These are phyloP conservation scores for Yamadazyma kitorensis DNA, from an alignment of 805 yeast genomes.

Conservation along the genomic window DNA sequence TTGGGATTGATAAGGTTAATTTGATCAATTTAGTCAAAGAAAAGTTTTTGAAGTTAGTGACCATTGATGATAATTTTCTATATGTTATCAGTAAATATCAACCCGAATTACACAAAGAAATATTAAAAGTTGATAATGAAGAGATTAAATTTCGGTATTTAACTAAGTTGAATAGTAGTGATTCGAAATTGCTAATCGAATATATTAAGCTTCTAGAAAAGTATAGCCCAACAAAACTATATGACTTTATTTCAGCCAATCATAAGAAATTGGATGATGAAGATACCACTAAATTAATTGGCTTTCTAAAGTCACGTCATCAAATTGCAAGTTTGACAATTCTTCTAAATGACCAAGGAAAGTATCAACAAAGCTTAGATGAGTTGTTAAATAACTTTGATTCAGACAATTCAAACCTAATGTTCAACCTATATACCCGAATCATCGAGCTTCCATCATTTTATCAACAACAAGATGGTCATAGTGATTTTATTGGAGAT, in stretches of 20 bases:
- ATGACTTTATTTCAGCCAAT: conserved; percentile 13
- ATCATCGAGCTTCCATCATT: conserved; percentile 1
- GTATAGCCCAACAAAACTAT: conserved; percentile 12
- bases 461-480: not conserved
- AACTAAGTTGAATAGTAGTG: not conserved
- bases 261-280: conserved; percentile 1
- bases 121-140: conserved; percentile 26
- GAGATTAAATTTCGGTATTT: conserved; percentile 27
- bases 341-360: conserved; percentile 20
- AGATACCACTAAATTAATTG: conserved; percentile 7
- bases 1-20: conserved; percentile 21
- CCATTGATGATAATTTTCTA: conserved; percentile 34
- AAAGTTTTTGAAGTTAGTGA: conserved; percentile 23
- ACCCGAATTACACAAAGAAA: conserved; percentile 38
- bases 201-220: conserved; percentile 25
- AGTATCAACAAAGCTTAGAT: conserved; percentile 29
- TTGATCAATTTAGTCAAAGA: conserved; percentile 20
- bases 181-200: conserved; percentile 7
- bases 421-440: conserved; percentile 3
- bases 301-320: conserved; percentile 18
- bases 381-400: conserved; percentile 21
- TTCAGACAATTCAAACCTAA: conserved; percentile 1
- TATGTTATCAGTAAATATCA: conserved; percentile 30
- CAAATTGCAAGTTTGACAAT: conserved; percentile 31
- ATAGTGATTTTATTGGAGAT: not conserved